Base-by-base conservation (phyloP, 2,329 filamentous ascomycete species). In the Aspergillus sp. region DNA sequence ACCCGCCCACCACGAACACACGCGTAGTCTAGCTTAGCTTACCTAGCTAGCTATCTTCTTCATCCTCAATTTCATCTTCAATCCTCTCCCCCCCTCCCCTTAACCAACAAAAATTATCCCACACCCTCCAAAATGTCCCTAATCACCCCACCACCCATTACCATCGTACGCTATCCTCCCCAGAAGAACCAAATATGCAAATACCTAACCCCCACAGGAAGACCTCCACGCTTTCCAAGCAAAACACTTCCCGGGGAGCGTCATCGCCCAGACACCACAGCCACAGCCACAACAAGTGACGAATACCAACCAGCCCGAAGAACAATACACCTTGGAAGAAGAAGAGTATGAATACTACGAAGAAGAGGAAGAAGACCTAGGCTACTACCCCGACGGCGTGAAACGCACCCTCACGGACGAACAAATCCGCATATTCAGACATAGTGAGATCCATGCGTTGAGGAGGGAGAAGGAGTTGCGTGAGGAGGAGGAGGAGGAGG, bases 351-450 rank as follows among this genome's bases (percentile, higher is more conserved):
- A 42, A 23, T 27, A 44, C 27, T 10, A 30, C 10, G 52, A 69
- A 11, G 55, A 70, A 17, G 47, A 77, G 5, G 70, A 76, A 17
- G 89, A 91, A 70, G 86, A 79, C 1, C 80, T 97, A 15, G 94
- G 92, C 17, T 94, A 91, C 75, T 98, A 98, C 67, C 77, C 85
- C 1, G 93, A 98, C 71, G 93, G 94, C 3, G 86, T 88, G 62
- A 95, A 95, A 73, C 89, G 94, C 42, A 96, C 92, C 17, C 81
- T 98, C 68, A 97, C 93, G 8, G 91, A 97, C 70, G 90, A 92
- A 68, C 91, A 97, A 79, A 91, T 97, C 67, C 86, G 86, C 56
- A 94, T 96, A 62, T 97, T 97, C 73, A 85, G 93, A 62, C 91
- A 96, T 72, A 94, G 90, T 2, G 94, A 98, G 75, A 84, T 96